Percentiles rank a stretch among this genome's conserved stretches.
These are phyloP conservation scores for Colletotrichum camelliae DNA, from an alignment of 2,329 filamentous ascomycete species.

Conservation along the genomic window DNA sequence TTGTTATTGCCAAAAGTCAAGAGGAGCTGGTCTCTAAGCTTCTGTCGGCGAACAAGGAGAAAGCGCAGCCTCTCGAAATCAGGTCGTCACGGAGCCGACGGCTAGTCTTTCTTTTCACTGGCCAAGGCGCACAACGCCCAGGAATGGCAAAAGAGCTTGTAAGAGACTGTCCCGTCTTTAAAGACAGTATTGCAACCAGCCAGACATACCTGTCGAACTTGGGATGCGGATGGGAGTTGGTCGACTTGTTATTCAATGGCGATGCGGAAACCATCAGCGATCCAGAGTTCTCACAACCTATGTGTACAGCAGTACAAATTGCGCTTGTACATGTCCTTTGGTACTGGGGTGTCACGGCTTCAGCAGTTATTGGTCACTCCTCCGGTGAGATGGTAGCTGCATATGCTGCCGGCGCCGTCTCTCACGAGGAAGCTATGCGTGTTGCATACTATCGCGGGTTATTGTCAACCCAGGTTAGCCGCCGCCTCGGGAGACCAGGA, in stretches of 20 bases:
- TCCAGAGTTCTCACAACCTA: conserved; percentile 33
- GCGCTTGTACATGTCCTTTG: conserved; percentile 30
- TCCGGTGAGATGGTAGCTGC: conserved; percentile 48
- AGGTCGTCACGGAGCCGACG: neutral
- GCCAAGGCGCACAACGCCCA: conserved; percentile 36
- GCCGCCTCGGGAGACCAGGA: neutral
- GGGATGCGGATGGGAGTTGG: neutral
- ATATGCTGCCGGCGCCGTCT: conserved; percentile 20
- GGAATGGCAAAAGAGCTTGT: conserved; percentile 36
- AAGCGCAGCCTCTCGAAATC: neutral
- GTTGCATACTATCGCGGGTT: conserved; percentile 25
- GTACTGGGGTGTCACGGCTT: conserved; percentile 35
- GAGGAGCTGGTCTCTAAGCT: neutral
- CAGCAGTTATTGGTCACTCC: conserved; percentile 50
- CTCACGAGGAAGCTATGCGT: conserved; percentile 31
- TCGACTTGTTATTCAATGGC: neutral
- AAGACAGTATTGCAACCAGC: conserved; percentile 5
- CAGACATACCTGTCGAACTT: neutral
- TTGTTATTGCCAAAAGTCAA: conserved; percentile 22
- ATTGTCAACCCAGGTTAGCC: conserved; percentile 8
- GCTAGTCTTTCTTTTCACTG: conserved; percentile 35
- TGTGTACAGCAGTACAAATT: conserved; percentile 36
- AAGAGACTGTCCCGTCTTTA: conserved; percentile 30
- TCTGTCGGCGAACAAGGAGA: conserved; percentile 2
- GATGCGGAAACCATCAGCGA: neutral